Evolutionary conservation across 148 eudicot genomes (phyloP).

Genomic region (Camellia japonica): DNA sequence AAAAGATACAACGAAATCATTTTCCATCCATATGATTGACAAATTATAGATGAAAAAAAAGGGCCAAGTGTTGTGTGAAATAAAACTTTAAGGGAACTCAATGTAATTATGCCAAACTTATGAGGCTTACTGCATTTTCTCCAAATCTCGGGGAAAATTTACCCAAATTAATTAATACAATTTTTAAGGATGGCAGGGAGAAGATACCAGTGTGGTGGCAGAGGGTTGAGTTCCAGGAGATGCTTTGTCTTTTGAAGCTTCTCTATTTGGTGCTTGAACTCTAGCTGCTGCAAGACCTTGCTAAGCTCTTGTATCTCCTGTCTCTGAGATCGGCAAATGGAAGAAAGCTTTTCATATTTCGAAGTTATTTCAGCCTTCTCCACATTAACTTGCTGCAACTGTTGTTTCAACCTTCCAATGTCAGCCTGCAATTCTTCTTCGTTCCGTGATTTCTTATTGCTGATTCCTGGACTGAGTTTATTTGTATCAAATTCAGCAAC

Average conservation of each 20-base stretch:
- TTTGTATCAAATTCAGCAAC: slow-evolving; percentile 73
- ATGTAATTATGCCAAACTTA: background rate
- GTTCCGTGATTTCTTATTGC: slow-evolving; percentile 33
- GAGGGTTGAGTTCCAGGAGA: slow-evolving; percentile 44
- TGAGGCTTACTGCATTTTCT: background rate
- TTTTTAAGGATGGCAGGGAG: background rate
- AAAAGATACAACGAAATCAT: too few species aligned
- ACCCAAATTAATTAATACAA: background rate
- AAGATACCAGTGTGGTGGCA: slow-evolving; percentile 50
- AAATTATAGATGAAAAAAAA: background rate
- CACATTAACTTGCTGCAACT: slow-evolving; percentile 61
- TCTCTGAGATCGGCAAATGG: slow-evolving; percentile 86
- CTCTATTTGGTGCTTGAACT: slow-evolving; percentile 57
- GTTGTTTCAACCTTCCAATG: slow-evolving; percentile 66
- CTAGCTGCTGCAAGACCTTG: slow-evolving; percentile 61
- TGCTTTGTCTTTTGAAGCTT: slow-evolving; percentile 33
- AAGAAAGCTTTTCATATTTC: slow-evolving; percentile 86
- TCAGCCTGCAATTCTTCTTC: slow-evolving; percentile 58
- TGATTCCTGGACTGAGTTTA: slow-evolving; percentile 48
- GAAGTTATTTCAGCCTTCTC: slow-evolving; percentile 82
- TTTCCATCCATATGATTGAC: too few species aligned
- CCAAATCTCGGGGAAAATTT: background rate
- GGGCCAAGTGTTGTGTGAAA: background rate
- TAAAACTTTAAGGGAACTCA: background rate
- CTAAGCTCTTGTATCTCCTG: slow-evolving; percentile 94